Evolutionary conservation across 2,329 filamentous ascomycete genomes (phyloP).

Genomic region (Verticillium longisporum): DNA sequence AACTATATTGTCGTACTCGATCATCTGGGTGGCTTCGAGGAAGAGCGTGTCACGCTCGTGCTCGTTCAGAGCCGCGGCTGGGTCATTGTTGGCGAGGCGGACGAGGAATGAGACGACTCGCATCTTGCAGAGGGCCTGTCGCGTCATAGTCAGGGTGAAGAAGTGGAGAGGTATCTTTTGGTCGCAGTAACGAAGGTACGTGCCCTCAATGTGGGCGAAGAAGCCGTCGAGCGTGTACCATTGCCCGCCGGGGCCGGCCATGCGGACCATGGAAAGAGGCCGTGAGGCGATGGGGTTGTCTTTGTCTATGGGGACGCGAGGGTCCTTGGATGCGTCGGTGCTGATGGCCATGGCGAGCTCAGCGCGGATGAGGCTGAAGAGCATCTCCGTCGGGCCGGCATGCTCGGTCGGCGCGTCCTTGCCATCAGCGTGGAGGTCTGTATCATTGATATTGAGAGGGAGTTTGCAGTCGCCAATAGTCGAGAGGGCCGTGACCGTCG

Average conservation of each 20-base stretch:
- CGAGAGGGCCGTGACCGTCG: slow-evolving; percentile 48
- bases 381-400: slow-evolving; percentile 49
- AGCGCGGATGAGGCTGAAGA: slow-evolving; percentile 50
- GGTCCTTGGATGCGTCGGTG: slow-evolving; percentile 34
- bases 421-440: slow-evolving; percentile 49
- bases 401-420: slow-evolving; percentile 45
- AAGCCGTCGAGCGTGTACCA: slow-evolving; percentile 45
- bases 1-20: slow-evolving; percentile 53
- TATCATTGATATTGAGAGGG: slow-evolving; percentile 57
- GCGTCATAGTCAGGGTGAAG: slow-evolving; percentile 52
- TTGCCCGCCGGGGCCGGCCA: slow-evolving; percentile 44
- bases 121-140: slow-evolving; percentile 49
- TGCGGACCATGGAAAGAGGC: slow-evolving; percentile 29
- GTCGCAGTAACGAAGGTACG: slow-evolving; percentile 50
- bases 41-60: slow-evolving; percentile 46
- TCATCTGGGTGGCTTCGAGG: slow-evolving; percentile 47
- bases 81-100: slow-evolving; percentile 33
- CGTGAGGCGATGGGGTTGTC: slow-evolving; percentile 17
- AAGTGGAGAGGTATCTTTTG: slow-evolving; percentile 52
- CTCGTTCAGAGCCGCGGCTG: slow-evolving; percentile 28
- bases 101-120: slow-evolving; percentile 48
- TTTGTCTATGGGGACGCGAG: slow-evolving; percentile 18
- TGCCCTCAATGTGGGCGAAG: slow-evolving; percentile 47
- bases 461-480: slow-evolving; percentile 47
- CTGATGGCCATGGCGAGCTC: slow-evolving; percentile 50